Percentiles rank a stretch among this genome's conserved stretches.
Conservation (phyloP, 164 flowering plant species). For the Piper betle region DNA sequence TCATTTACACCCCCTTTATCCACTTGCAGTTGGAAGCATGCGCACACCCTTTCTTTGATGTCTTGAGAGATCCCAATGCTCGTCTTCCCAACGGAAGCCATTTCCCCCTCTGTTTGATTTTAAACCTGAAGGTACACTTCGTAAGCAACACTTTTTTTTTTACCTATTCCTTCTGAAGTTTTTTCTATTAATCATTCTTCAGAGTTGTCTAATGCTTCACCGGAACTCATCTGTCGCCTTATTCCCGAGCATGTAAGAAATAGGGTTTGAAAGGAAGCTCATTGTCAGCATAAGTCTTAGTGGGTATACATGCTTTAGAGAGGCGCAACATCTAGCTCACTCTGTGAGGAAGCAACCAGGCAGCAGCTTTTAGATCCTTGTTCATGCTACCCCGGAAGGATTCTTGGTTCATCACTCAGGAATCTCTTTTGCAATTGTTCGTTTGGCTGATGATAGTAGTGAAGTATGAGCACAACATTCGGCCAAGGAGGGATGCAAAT, state of each 20-base stretch:
- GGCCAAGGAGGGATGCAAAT: neutral
- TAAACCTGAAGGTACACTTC: conserved; percentile 63
- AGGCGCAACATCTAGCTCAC: neutral
- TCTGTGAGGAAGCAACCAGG: neutral
- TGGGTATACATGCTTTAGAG: neutral
- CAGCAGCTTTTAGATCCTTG: neutral
- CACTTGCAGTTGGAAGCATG: conserved; percentile 77
- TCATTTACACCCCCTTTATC: neutral
- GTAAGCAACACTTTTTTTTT: neutral
- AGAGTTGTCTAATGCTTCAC: conserved; percentile 56
- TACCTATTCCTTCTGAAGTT: neutral
- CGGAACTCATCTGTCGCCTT: conserved; percentile 58
- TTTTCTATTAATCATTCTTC: conserved; percentile 1
- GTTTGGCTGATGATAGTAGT: neutral
- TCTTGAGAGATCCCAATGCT: conserved; percentile 62
- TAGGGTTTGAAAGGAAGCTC: conserved; percentile 9
- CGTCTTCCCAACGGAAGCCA: conserved; percentile 64
- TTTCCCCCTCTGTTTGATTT: conserved; percentile 83
- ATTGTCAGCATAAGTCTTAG: neutral
- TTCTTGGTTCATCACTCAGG: neutral
- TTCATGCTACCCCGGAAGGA: neutral
- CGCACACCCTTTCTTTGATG: conserved; percentile 83
- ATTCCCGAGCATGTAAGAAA: conserved; percentile 51
- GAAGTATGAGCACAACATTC: neutral
- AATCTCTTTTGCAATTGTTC: neutral